Conservation (phyloP, 495 filamentous ascomycete genomes). For the Chaetomium tenue region DNA sequence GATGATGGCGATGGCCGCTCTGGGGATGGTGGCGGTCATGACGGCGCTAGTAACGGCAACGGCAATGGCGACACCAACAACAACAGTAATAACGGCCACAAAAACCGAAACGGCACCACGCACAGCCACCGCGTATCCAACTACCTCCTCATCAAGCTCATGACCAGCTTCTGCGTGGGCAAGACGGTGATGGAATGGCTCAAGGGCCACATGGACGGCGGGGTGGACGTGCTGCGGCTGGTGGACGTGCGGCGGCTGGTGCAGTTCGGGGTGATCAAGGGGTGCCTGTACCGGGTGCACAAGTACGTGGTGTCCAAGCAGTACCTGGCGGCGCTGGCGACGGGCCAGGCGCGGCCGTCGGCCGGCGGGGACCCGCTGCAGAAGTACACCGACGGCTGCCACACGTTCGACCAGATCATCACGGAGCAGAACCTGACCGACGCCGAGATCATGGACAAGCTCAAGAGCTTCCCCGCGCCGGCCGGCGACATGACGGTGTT, state of each 20-base stretch:
- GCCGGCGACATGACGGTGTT: conserved; percentile 52
- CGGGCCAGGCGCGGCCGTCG: conserved; percentile 36
- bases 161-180: conserved; percentile 73
- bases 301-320: conserved; percentile 74
- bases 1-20: too few species aligned
- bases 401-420: conserved; percentile 88
- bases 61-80: conserved; percentile 2
- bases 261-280: conserved; percentile 94
- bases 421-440: conserved; percentile 67
- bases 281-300: conserved; percentile 90
- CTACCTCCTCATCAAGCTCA: conserved; percentile 64
- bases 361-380: conserved; percentile 49
- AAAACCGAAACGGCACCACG: background rate
- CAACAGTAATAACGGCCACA: conserved; percentile 24
- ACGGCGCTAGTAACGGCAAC: background rate
- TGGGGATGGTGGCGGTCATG: background rate
- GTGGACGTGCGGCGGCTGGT: conserved; percentile 89
- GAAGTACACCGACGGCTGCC: conserved; percentile 74
- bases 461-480: conserved; percentile 43
- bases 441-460: conserved; percentile 53
- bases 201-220: conserved; percentile 59
- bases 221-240: conserved; percentile 58
- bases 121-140: conserved; percentile 43
- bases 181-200: conserved; percentile 81
- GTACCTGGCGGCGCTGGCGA: conserved; percentile 45